These are phyloP conservation scores for Danielozyma ontarioensis DNA, from an alignment of 805 yeast genomes.

Conservation along the genomic window DNA sequence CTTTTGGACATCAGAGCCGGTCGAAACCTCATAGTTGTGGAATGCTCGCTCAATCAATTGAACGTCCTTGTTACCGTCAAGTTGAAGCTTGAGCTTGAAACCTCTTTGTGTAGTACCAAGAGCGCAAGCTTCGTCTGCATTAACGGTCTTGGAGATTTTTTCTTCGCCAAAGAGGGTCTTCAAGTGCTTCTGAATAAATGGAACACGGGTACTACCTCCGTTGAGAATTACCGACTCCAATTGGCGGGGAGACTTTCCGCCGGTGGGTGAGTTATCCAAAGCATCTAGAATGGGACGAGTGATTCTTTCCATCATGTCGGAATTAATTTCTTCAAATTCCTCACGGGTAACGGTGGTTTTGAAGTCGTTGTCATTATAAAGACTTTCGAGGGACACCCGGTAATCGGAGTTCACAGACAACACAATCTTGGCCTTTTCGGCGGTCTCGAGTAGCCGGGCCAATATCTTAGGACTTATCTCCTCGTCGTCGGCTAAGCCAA, in stretches of 20 bases:
- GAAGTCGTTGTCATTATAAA: constrained; percentile 72
- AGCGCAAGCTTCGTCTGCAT: constrained; percentile 93
- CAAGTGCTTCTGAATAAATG: constrained; percentile 70
- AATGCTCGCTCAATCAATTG: constrained; percentile 52
- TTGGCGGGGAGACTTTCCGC: constrained; percentile 15
- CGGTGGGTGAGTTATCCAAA: constrained; percentile 30
- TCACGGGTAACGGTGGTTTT: constrained; percentile 60
- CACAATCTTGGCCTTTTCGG: constrained; percentile 84
- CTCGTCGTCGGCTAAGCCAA: constrained; percentile 31
- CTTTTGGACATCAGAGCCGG: constrained; percentile 17
- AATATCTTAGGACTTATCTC: constrained; percentile 53
- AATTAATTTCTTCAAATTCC: constrained; percentile 65
- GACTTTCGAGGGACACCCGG: constrained; percentile 67
- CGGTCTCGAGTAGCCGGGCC: constrained; percentile 68
- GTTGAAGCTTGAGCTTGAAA: constrained; percentile 57
- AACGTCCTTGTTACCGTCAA: constrained; percentile 55
- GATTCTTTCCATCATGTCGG: constrained; percentile 42
- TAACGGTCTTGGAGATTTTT: constrained; percentile 71
- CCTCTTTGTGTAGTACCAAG: constrained; percentile 87
- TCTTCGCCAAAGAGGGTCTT: constrained; percentile 52
- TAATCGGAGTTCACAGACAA: constrained; percentile 86
- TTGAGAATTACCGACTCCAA: constrained; percentile 62
- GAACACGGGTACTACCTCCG: constrained; percentile 92
- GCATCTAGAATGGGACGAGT: constrained; percentile 52
- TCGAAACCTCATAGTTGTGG: constrained; percentile 41